A percentile compares a stretch with the other conserved stretches of the same genome.
Evolutionary conservation across 176 grass and related monocot genomes (phyloP).

Genomic region (Calamus simplicifolius): DNA sequence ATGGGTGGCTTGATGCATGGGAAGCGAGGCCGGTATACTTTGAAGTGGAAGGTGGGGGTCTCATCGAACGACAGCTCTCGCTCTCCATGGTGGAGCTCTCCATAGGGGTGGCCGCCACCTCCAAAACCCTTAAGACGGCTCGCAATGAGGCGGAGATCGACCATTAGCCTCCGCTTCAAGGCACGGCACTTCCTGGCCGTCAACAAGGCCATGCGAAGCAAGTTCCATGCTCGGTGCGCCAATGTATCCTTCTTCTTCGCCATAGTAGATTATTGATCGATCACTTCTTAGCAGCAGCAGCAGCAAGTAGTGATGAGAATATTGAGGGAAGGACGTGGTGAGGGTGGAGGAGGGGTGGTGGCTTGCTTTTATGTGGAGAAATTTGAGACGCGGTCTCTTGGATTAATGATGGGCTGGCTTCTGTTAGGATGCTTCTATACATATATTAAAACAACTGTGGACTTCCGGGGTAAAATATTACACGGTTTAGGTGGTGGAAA

Average conservation of each 20-base stretch:
- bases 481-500: too few species aligned
- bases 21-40: constrained; percentile 45
- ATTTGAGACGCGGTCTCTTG: too few species aligned
- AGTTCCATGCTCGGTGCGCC: neutral
- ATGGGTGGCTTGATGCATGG: constrained; percentile 35
- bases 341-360: too few species aligned
- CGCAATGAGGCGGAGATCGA: constrained; percentile 5
- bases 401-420: too few species aligned
- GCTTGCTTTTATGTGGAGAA: too few species aligned
- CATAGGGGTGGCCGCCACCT: neutral
- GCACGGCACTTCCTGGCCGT: constrained; percentile 8
- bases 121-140: constrained; percentile 26
- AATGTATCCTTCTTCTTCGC: neutral
- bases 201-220: neutral
- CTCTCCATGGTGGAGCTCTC: constrained; percentile 40
- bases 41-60: constrained; percentile 65
- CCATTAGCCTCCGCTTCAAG: constrained; percentile 25
- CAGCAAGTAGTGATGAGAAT: too few species aligned
- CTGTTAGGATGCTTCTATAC: too few species aligned
- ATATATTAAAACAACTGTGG: too few species aligned
- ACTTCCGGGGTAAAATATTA: too few species aligned
- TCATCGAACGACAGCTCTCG: constrained; percentile 85
- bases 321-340: too few species aligned
- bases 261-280: neutral
- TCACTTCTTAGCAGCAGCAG: too few species aligned